These are phyloP conservation scores for Solanum microdontum DNA, from an alignment of 257 asterid genomes.

Conservation along the genomic window DNA sequence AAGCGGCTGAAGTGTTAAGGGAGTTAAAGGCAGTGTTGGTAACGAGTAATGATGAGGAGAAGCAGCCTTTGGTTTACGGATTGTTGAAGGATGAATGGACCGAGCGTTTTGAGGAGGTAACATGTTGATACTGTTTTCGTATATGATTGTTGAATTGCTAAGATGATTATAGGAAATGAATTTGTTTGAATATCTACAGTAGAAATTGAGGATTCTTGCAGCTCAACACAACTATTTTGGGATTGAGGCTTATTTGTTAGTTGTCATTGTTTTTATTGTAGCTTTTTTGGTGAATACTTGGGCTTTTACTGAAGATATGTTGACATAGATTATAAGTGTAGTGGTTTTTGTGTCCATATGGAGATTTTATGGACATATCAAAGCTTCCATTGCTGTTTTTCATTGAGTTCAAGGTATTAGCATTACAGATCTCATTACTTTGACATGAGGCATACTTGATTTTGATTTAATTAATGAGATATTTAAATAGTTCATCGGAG, in stretches of 20 bases:
- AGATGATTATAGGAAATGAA: not conserved
- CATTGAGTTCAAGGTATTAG: too few relatives aligned
- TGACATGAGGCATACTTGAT: too few relatives aligned
- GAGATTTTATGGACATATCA: not conserved
- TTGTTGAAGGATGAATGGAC: conserved; percentile 60
- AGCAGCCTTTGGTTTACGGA: conserved; percentile 47
- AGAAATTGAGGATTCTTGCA: not conserved
- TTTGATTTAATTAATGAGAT: too few relatives aligned
- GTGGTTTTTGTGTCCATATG: too few relatives aligned
- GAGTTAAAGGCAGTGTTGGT: conserved; percentile 59
- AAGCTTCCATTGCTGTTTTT: too few relatives aligned
- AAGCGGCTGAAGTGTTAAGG: conserved; percentile 57
- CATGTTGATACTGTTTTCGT: not conserved
- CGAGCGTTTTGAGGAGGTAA: conserved; percentile 73
- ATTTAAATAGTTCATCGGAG: too few relatives aligned
- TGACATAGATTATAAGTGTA: too few relatives aligned
- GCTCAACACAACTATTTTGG: too few relatives aligned
- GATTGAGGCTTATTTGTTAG: not conserved
- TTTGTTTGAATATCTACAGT: not conserved
- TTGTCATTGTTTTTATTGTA: not conserved
- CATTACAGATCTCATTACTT: too few relatives aligned
- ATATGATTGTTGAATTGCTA: not conserved
- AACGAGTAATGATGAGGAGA: conserved; percentile 36
- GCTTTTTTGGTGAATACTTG: not conserved
- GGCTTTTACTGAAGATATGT: too few relatives aligned